Evolutionary conservation across 116 monocot species (phyloP), one percentile per base, ranked within the genome.

Genomic region (Papilionanthe hybrid): DNA sequence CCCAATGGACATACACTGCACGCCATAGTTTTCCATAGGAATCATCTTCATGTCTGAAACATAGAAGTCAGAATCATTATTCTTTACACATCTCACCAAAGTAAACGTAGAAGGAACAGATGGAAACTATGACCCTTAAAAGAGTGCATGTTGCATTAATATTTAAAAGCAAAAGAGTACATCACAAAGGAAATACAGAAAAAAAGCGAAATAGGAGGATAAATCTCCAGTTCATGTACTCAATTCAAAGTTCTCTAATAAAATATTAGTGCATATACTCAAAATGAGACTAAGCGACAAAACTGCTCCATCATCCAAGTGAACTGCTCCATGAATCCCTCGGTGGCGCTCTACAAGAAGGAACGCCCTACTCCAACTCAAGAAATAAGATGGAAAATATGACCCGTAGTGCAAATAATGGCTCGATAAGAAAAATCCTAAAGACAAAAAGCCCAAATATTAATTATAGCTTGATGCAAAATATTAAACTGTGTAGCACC

Each of bases 1-100:
- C 66, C 97, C 97, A 44, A 97, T 97, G 63, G 97, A 94, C 97
- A 97, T 97, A 79, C 97, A 97, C 81, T 66, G 83, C 17, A 97
- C 92, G 72, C 89, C 94, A 89, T 97, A 78, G 78, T 97, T 97
- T 81, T 89, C 91, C 83, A 92, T 79, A 72, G 97, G 97, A 82
- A 97, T 75, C 97, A 97, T 97, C 92, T 91, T 97, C 89, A 92
- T 79, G 77, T 93, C 96, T 93, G 87, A 73, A 63, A 42, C 42
- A 44, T 73, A 73, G 43, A 73, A 73, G 18, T 32, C 5, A 73
- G 43, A n/a, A 13, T 2, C 41, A 73, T 8, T 73, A 63, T 63
- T 63, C 63, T 23, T 23, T 22, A 6, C 25, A 73, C 23, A 63
- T 60, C 7, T 23, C 7, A 23, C n/a, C 23, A 63, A 63, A 63